Evolutionary conservation across 2,329 filamentous ascomycete genomes (phyloP).

Genomic region (Aspergillus puulaauensis): DNA sequence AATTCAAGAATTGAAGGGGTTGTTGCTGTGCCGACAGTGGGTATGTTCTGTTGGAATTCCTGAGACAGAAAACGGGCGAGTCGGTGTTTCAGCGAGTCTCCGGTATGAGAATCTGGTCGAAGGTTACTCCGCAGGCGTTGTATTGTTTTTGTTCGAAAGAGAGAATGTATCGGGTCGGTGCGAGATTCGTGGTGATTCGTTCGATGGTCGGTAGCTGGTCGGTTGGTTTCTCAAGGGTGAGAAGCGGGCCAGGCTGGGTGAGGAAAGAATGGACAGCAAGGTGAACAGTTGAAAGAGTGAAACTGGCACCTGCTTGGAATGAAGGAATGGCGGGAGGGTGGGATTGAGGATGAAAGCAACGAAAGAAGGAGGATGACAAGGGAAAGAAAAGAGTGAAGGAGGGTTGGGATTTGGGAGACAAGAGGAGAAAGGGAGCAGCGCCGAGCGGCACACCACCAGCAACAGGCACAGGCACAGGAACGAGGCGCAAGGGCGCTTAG

Average conservation of each 20-base stretch:
- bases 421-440: conserved; percentile 8
- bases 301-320: conserved; percentile 52
- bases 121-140: not conserved
- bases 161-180: conserved; percentile 22
- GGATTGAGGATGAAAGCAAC: conserved; percentile 20
- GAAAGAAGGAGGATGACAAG: conserved; percentile 19
- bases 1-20: conserved; percentile 11
- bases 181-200: conserved; percentile 9
- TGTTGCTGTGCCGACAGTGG: conserved; percentile 4
- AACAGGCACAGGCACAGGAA: conserved; percentile 2
- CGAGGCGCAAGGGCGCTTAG: conserved; percentile 23
- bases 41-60: not conserved
- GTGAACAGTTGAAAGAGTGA: conserved; percentile 64
- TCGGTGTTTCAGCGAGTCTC: not conserved
- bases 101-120: not conserved
- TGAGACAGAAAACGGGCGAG: not conserved
- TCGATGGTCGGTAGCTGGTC: conserved; percentile 14
- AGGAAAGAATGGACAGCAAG: conserved; percentile 51
- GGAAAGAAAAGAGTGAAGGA: conserved; percentile 15
- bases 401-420: not conserved
- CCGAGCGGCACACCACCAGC: not conserved
- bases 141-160: conserved; percentile 12
- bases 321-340: conserved; percentile 24
- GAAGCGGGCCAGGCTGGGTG: conserved; percentile 17
- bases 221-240: conserved; percentile 14